A percentile compares a stretch with the other conserved stretches of the same genome.
Evolutionary conservation across 2,329 filamentous ascomycete species (phyloP).

Genomic region (Geosmithia flava): DNA sequence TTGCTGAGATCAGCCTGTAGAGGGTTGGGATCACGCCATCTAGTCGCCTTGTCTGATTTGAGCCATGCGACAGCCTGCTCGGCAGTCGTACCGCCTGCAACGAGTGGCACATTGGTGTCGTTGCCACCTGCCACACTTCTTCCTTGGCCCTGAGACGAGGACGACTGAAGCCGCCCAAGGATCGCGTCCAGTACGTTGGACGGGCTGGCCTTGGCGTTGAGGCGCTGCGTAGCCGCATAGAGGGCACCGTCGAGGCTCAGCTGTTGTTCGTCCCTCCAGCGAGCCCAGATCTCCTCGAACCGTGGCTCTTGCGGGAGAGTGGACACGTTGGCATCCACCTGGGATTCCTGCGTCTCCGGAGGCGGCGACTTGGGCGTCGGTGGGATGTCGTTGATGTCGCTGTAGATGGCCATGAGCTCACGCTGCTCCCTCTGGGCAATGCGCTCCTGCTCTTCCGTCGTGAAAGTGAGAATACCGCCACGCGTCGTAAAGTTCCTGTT

Average conservation of each 20-base stretch:
- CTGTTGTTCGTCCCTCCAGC: constrained; percentile 33
- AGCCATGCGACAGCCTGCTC: constrained; percentile 30
- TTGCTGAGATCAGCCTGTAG: constrained; percentile 17
- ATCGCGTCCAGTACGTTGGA: constrained; percentile 26
- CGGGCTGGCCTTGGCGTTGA: constrained; percentile 23
- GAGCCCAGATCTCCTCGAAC: constrained; percentile 34
- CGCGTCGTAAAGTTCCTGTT: constrained; percentile 39
- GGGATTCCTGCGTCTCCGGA: constrained; percentile 15
- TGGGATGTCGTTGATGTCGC: constrained; percentile 39
- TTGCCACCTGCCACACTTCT: neutral
- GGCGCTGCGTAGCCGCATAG: constrained; percentile 28
- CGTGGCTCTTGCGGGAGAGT: constrained; percentile 25
- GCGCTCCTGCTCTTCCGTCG: constrained; percentile 40
- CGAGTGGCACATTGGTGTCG: constrained; percentile 12
- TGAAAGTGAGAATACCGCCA: constrained; percentile 36
- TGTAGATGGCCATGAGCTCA: constrained; percentile 51
- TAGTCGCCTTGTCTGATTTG: constrained; percentile 26
- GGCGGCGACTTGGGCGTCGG: constrained; percentile 41
- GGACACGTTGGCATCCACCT: constrained; percentile 13
- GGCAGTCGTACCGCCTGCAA: constrained; percentile 20
- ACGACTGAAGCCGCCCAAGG: constrained; percentile 19
- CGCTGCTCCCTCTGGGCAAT: constrained; percentile 45
- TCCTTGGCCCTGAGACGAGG: constrained; percentile 5
- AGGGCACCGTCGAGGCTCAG: constrained; percentile 29
- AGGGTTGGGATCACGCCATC: constrained; percentile 29